These are phyloP conservation scores for Lipomyces yamanashiensis DNA, from an alignment of 805 yeast species.

Conservation along the genomic window DNA sequence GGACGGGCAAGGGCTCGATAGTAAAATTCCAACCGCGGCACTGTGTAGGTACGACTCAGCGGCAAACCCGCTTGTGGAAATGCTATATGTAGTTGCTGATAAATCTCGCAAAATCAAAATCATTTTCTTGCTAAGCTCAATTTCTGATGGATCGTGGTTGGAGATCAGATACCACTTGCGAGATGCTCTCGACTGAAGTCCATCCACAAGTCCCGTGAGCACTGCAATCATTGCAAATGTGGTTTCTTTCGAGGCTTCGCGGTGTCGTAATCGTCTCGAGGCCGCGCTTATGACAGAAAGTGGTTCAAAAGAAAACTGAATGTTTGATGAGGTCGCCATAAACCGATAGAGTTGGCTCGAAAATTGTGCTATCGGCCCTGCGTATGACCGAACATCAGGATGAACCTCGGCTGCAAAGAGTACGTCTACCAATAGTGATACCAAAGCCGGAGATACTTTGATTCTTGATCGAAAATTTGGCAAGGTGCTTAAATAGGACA, in stretches of 20 bases:
- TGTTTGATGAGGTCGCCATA: not conserved
- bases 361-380: constrained; percentile 22
- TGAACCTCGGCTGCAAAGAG: constrained; percentile 9
- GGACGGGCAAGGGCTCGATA: not conserved
- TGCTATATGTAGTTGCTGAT: constrained; percentile 17
- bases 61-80: constrained; percentile 26
- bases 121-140: not conserved
- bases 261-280: not conserved
- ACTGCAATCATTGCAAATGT: constrained; percentile 22
- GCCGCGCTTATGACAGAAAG: not conserved
- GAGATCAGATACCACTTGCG: not conserved
- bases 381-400: constrained; percentile 6
- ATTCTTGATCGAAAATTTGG: constrained; percentile 1
- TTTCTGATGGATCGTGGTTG: not conserved
- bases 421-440: not conserved
- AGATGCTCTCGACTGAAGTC: constrained; percentile 9
- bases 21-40: constrained; percentile 26
- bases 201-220: constrained; percentile 22
- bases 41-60: constrained; percentile 29
- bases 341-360: constrained; percentile 7
- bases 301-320: not conserved
- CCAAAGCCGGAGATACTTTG: constrained; percentile 1
- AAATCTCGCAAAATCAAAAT: constrained; percentile 18
- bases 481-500: constrained; percentile 2
- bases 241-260: constrained; percentile 3